Evolutionary conservation across 257 asterid species (phyloP).

Genomic region (Plantago major): DNA sequence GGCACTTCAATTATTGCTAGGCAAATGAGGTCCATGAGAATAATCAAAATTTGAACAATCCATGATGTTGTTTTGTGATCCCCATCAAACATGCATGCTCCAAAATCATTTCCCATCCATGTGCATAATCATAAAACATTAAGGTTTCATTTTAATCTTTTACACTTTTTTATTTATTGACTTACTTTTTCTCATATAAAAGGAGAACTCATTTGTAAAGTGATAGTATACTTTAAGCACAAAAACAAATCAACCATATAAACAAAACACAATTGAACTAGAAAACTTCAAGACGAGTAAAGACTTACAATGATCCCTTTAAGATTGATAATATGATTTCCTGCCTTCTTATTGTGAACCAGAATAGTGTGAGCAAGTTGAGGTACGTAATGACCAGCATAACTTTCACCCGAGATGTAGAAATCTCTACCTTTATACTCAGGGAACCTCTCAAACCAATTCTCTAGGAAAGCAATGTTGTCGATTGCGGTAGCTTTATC

Average conservation of each 20-base stretch:
- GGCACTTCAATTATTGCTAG: not conserved
- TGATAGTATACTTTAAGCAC: no score
- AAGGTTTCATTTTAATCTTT: not conserved
- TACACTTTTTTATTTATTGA: no score
- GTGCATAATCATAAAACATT: constrained; percentile 9
- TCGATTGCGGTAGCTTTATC: constrained; percentile 56
- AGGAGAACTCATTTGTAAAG: no score
- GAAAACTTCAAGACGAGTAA: not conserved
- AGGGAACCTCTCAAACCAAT: constrained; percentile 74
- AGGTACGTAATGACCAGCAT: constrained; percentile 80
- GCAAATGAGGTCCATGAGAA: constrained; percentile 16
- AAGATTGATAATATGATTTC: constrained; percentile 50
- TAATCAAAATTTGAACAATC: constrained; percentile 14
- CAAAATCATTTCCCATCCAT: constrained; percentile 21
- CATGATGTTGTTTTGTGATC: constrained; percentile 16
- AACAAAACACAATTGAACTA: not conserved
- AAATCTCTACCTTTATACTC: constrained; percentile 57
- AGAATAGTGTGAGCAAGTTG: constrained; percentile 64
- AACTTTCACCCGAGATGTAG: constrained; percentile 69
- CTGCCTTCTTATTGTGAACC: constrained; percentile 40
- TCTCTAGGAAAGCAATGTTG: constrained; percentile 47
- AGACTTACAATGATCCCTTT: constrained; percentile 73
- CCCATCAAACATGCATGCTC: constrained; percentile 16
- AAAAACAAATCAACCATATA: not conserved
- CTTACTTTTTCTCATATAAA: no score